Evolutionary conservation across 257 asterid genomes (phyloP).

Genomic region (Solanum commersonii): DNA sequence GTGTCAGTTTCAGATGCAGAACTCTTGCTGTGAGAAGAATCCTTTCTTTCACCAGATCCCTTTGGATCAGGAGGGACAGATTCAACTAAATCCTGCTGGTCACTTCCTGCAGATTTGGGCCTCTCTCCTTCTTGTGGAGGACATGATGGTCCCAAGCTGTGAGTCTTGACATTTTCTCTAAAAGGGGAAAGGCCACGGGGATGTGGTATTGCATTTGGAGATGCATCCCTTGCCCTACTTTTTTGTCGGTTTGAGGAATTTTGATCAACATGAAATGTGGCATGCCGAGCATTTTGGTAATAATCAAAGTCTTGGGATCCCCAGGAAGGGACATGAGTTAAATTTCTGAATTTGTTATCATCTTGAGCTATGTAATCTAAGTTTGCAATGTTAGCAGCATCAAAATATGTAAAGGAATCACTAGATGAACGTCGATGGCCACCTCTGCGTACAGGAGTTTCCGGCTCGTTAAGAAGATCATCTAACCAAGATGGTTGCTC

Average conservation of each 20-base stretch:
- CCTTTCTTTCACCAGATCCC: slow-evolving; percentile 47
- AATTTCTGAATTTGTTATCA: slow-evolving; percentile 34
- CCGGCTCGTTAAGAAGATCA: slow-evolving; percentile 47
- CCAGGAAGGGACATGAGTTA: slow-evolving; percentile 50
- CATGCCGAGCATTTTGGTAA: slow-evolving; percentile 33
- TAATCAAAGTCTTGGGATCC: slow-evolving; percentile 57
- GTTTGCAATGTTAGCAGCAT: neutral
- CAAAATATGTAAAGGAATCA: slow-evolving; percentile 36
- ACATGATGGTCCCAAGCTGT: slow-evolving; percentile 27
- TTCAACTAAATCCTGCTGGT: slow-evolving; percentile 42
- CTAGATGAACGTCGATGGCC: slow-evolving; percentile 46
- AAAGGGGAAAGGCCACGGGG: slow-evolving; percentile 44
- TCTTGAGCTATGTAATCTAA: slow-evolving; percentile 28
- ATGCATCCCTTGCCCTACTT: slow-evolving; percentile 51
- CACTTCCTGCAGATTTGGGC: slow-evolving; percentile 31
- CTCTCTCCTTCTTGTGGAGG: slow-evolving; percentile 47
- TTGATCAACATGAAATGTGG: slow-evolving; percentile 33
- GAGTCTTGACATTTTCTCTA: slow-evolving; percentile 24
- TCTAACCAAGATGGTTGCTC: slow-evolving; percentile 55
- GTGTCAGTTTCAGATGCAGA: slow-evolving; percentile 63
- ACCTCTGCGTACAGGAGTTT: slow-evolving; percentile 34
- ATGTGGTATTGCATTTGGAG: slow-evolving; percentile 28
- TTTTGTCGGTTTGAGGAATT: slow-evolving; percentile 34
- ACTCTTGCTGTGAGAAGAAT: slow-evolving; percentile 37
- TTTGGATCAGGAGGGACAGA: slow-evolving; percentile 39